phyloP scores from a whole-genome alignment of 441 rosid species.

The Populus hybrid region DNA sequence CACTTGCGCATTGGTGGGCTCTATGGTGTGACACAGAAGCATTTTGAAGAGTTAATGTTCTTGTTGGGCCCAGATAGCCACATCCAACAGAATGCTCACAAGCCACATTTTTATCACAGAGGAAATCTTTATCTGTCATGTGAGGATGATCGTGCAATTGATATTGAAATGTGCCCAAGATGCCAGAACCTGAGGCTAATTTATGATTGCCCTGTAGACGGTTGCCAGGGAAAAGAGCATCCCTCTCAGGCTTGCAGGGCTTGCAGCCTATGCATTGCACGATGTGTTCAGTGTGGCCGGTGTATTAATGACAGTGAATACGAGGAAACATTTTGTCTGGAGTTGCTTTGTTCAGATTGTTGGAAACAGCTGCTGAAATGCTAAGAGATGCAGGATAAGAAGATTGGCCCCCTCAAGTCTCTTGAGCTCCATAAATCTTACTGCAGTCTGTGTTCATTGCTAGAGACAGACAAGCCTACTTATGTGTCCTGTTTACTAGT shows the following conservation, averaged over 20 bases:
- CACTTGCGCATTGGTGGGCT: constrained; percentile 76
- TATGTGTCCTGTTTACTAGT: constrained; percentile 13
- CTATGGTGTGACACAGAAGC: constrained; percentile 63
- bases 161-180: constrained; percentile 85
- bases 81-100: constrained; percentile 29
- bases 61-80: constrained; percentile 46
- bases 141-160: constrained; percentile 68
- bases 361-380: constrained; percentile 26
- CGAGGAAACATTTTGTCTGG: constrained; percentile 84
- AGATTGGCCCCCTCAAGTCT: constrained; percentile 14
- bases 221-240: constrained; percentile 52
- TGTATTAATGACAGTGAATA: constrained; percentile 80
- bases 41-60: constrained; percentile 59
- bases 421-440: constrained; percentile 21
- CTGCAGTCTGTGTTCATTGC: constrained; percentile 34
- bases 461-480: constrained; percentile 22
- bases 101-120: constrained; percentile 68
- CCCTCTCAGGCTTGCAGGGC: constrained; percentile 60
- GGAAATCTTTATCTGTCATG: constrained; percentile 55
- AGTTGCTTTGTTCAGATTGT: constrained; percentile 72
- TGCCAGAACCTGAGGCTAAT: constrained; percentile 74
- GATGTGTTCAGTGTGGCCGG: constrained; percentile 87
- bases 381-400: constrained; percentile 30
- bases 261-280: constrained; percentile 72
- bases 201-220: constrained; percentile 86